Evolutionary conservation across 768 basidiomycete genomes (phyloP), one percentile per base, ranked within the genome.

Genomic region (Suillus alpinus): DNA sequence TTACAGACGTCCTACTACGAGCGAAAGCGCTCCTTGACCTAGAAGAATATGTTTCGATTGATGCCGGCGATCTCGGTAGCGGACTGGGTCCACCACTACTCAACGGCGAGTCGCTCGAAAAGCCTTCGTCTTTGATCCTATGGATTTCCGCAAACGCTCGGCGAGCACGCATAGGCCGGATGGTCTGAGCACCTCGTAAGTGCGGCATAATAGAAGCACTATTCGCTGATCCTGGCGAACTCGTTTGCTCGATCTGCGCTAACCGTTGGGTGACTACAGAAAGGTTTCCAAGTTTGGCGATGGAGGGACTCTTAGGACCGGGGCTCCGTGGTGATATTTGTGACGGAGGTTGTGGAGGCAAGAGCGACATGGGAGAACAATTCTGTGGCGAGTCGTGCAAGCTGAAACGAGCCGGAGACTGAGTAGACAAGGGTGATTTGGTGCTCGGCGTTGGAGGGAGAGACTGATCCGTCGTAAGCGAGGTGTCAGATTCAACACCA

Each of bases 191-290:
- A 26, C 67, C 68, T 50, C 58, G 64, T 41, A 70, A 60, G 53
- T 74, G 63, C 26, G 68, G 62, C 60, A 66, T 16, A 1, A 59
- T 61, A 53, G 57, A 60, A 44, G 32, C 62, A n/a, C 26, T 20
- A 12, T 14, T 49, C 31, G 63, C 32, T 26, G 69, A 65, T 57
- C 69, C 62, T 32, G 56, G 34, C 12, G 67, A 61, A 44, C 64
- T 66, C 0, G 65, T 68, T 31, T 69, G 63, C 66, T 87, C 80
- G 12, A 89, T 82, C 65, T 88, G 81, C 10, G 85, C 84, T 14
- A 88, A 78, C 39, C 88, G 84, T 63, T 86, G 83, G 61, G 81
- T 83, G 50, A 91, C 89, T 26, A 89, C 81, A 7, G 87, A 89
- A 41, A 83, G 71, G 58, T 80, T 79, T 61, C 79, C 82, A 16